Base-by-base conservation (phyloP, 345 rosid species). In the Eucalyptus polybractea region DNA sequence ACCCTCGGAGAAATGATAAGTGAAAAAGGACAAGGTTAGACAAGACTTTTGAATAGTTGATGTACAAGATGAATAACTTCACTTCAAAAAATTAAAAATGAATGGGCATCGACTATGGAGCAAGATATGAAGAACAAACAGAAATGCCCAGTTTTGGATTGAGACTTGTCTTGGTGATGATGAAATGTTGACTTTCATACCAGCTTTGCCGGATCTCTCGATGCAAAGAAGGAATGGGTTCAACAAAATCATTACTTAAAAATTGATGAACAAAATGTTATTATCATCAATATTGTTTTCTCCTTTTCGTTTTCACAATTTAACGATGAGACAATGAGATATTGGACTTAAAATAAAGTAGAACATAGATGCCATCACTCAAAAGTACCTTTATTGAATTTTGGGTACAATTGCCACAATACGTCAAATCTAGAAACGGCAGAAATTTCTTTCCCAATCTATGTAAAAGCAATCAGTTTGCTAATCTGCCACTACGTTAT, bases 281-380 rank as follows among this genome's bases (percentile, higher is more conserved):
- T 56, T 22, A 56, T 56, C 62, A 56, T 56, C 1, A 56, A 22
- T 22, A 56, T 24, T 24, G 2, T 25, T 24, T 56, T 24, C 27
- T 56, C 62, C 29, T 24, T 56, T 56, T 56, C 47, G 6, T 56
- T 24, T 56, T 56, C 62, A 9, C 62, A 56, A 56, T 56, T 56
- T 22, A 24, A 10, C 2, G 13, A 24, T 0, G 3, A 4, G 62
- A 56, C 13, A 1, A 10, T 56, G 27, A 56, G 11, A 56, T 4
- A 10, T 56, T 56, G 62, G 12, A 24, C 29, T 56, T 56, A 1
- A 56, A 22, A 58, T 54, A 54, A 22, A 58, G 27, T 24, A 58
- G 29, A 58, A 25, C 31, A 27, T n/a, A 4, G 2, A 62, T 62
- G 19, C 29, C 72, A 54, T 62, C 37, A 29, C 72, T 62, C 15